Evolutionary conservation across 495 filamentous ascomycete genomes (phyloP).

Genomic region (Hypoxylon lenormandii): DNA sequence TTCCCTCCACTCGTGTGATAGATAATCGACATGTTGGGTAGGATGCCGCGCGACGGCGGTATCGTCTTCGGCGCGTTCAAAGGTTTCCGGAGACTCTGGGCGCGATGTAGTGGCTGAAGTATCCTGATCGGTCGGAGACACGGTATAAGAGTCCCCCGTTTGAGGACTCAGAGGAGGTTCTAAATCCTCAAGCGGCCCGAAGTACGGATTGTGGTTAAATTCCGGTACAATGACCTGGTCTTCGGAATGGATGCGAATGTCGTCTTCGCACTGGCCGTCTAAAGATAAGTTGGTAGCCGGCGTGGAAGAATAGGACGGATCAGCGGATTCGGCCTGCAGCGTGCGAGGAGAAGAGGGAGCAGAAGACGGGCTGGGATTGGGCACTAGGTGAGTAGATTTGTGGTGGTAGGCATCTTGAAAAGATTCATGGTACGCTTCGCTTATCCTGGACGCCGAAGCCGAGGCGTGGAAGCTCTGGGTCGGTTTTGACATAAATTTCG

Average conservation of each 20-base stretch:
- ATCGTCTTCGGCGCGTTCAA: conserved; percentile 80
- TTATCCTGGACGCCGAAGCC: conserved; percentile 57
- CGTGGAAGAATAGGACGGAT: conserved; percentile 64
- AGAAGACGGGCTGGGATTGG: conserved; percentile 62
- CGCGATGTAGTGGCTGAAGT: conserved; percentile 60
- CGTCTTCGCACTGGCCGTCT: conserved; percentile 64
- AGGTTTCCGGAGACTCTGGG: conserved; percentile 58
- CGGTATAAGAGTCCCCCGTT: conserved; percentile 57
- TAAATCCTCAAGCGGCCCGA: conserved; percentile 58
- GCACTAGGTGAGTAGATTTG: conserved; percentile 49
- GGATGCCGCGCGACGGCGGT: conserved; percentile 80
- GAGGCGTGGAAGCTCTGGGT: conserved; percentile 56
- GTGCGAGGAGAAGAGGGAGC: conserved; percentile 61
- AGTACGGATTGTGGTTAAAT: conserved; percentile 66
- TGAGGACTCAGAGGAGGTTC: conserved; percentile 63
- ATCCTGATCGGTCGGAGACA: conserved; percentile 60
- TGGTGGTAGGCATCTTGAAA: conserved; percentile 44
- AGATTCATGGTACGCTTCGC: conserved; percentile 51
- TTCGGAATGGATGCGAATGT: conserved; percentile 60
- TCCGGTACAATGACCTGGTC: conserved; percentile 69
- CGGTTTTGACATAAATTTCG: conserved; percentile 54
- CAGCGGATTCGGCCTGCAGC: conserved; percentile 54
- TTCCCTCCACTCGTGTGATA: conserved; percentile 94
- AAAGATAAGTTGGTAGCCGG: conserved; percentile 74
- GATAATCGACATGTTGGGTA: conserved; percentile 92